A percentile compares a stretch with the other conserved stretches of the same genome.
These are phyloP conservation scores for Amanita subjunquillea DNA, from an alignment of 768 basidiomycete species.

Conservation along the genomic window DNA sequence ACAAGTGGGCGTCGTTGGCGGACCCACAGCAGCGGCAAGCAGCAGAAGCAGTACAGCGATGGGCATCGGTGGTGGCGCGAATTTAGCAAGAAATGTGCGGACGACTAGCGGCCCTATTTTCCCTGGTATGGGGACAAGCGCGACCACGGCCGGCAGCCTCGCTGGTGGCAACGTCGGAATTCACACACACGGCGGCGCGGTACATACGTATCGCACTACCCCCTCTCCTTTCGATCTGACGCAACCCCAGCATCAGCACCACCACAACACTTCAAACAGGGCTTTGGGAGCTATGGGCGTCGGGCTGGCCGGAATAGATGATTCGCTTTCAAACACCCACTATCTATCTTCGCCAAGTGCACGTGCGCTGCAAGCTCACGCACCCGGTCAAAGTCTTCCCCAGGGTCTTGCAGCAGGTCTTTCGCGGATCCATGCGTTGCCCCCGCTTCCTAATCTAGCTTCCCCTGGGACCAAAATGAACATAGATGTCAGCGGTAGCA, in stretches of 20 bases:
- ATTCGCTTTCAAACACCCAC: constrained; percentile 28
- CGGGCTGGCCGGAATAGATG: constrained; percentile 33
- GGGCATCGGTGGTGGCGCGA: not conserved
- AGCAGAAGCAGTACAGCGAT: not conserved
- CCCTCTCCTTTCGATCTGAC: constrained; percentile 37
- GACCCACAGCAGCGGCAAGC: no score
- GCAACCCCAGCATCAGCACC: constrained; percentile 23
- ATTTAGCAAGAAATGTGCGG: not conserved
- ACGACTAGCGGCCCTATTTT: constrained; percentile 3
- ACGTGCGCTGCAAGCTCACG: constrained; percentile 77
- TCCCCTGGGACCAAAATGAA: constrained; percentile 18
- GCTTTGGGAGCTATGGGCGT: constrained; percentile 22
- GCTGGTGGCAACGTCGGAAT: constrained; percentile 17
- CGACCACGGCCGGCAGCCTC: not conserved
- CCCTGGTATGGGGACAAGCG: not conserved
- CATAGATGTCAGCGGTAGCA: constrained; percentile 2
- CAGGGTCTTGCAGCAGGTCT: constrained; percentile 89
- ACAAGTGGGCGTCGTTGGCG: constrained; percentile 11
- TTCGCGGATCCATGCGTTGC: constrained; percentile 76
- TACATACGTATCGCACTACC: constrained; percentile 29
- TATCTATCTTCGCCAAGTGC: constrained; percentile 52
- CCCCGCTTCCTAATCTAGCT: constrained; percentile 26
- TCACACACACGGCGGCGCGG: constrained; percentile 25
- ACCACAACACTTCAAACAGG: constrained; percentile 4
- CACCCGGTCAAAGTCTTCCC: constrained; percentile 84